phyloP scores from a whole-genome alignment of 2,329 filamentous ascomycete genomes.

The Elsinoe arachidis region DNA sequence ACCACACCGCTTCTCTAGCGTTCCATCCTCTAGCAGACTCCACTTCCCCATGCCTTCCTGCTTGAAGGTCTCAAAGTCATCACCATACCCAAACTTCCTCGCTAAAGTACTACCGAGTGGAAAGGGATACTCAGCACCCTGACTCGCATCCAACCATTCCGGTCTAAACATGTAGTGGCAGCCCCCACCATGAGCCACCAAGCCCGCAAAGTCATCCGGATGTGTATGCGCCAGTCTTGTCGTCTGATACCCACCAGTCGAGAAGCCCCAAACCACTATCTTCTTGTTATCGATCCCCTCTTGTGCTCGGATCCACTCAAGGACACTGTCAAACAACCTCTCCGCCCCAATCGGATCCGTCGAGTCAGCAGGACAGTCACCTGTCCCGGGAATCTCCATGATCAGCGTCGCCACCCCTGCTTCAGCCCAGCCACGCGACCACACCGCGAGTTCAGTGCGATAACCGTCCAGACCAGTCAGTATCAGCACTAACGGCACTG shows the following conservation, averaged over 20 bases:
- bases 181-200: slow-evolving; percentile 48
- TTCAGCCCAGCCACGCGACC: slow-evolving; percentile 43
- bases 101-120: slow-evolving; percentile 45
- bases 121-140: slow-evolving; percentile 52
- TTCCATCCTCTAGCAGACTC: slow-evolving; percentile 47
- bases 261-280: slow-evolving; percentile 48
- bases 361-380: slow-evolving; percentile 44
- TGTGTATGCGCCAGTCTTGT: slow-evolving; percentile 52
- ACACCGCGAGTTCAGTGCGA: slow-evolving; percentile 46
- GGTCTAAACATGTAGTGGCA: slow-evolving; percentile 51
- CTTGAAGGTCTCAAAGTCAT: slow-evolving; percentile 38
- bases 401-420: slow-evolving; percentile 43
- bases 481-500: slow-evolving; percentile 46
- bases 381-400: slow-evolving; percentile 51
- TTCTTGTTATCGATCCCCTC: slow-evolving; percentile 39
- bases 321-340: slow-evolving; percentile 44
- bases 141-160: slow-evolving; percentile 46
- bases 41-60: slow-evolving; percentile 41
- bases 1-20: slow-evolving; percentile 43
- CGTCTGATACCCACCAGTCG: slow-evolving; percentile 51
- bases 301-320: slow-evolving; percentile 46
- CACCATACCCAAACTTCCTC: slow-evolving; percentile 39
- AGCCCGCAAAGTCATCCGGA: slow-evolving; percentile 40
- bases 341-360: slow-evolving; percentile 43
- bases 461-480: slow-evolving; percentile 53